Conservation (phyloP, 345 rosid genomes). For the Salix dunnii region DNA sequence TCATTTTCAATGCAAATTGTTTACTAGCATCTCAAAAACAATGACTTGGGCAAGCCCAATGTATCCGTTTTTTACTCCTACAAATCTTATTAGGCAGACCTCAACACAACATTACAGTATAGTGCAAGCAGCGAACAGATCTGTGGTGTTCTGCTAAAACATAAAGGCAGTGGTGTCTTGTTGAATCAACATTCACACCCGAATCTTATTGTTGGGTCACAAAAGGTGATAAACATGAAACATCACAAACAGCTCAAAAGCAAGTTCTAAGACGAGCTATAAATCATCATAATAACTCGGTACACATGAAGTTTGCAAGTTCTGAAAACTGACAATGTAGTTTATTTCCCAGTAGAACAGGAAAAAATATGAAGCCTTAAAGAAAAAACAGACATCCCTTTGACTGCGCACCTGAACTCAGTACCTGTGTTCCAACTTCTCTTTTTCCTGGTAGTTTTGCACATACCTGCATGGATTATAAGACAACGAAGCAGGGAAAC, state of each 20-base stretch:
- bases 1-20: no score
- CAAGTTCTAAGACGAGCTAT: neutral
- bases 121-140: neutral
- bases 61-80: neutral
- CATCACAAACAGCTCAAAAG: neutral
- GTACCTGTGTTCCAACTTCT: slow-evolving; percentile 22
- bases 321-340: slow-evolving; percentile 1
- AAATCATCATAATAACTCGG: neutral
- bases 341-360: slow-evolving; percentile 6
- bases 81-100: neutral
- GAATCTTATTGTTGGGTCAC: neutral
- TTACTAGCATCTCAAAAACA: neutral
- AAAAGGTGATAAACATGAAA: neutral
- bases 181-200: neutral
- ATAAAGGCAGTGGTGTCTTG: no score
- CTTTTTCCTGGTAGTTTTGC: slow-evolving; percentile 19
- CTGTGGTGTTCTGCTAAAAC: neutral
- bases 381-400: neutral
- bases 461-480: slow-evolving; percentile 11
- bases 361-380: neutral
- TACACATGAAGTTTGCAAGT: neutral
- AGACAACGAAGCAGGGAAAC: neutral
- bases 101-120: neutral
- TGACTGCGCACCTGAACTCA: neutral
- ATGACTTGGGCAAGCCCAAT: neutral